phyloP scores from a whole-genome alignment of 495 filamentous ascomycete genomes.

The Penicillium flavigenum region DNA sequence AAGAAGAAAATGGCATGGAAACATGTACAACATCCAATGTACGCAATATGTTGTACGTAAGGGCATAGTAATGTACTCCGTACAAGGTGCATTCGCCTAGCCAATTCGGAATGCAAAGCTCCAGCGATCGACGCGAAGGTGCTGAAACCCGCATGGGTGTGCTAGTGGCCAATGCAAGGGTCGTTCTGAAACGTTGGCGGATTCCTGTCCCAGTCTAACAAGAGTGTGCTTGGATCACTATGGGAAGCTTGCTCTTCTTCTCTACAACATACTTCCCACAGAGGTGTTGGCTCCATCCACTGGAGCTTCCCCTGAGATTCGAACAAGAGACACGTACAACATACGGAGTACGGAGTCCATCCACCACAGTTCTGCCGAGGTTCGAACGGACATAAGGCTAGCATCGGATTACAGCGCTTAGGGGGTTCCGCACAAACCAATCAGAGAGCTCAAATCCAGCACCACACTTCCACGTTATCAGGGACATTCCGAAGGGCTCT shows the following conservation, averaged over 20 bases:
- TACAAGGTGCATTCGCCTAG: constrained; percentile 12
- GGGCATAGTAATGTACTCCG: constrained; percentile 6
- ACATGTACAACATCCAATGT: neutral
- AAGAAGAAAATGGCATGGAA: neutral
- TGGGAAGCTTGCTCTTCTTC: neutral
- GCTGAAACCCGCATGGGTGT: constrained; percentile 25
- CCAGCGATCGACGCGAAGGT: constrained; percentile 23
- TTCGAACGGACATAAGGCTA: neutral
- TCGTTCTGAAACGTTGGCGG: constrained; percentile 28
- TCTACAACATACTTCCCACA: neutral
- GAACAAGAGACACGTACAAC: neutral
- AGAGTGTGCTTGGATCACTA: constrained; percentile 2
- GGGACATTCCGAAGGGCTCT: neutral
- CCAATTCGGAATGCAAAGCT: constrained; percentile 14
- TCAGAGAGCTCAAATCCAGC: neutral
- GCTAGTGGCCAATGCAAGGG: constrained; percentile 17
- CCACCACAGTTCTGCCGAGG: neutral
- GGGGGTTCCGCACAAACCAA: constrained; percentile 10
- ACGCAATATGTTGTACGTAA: neutral
- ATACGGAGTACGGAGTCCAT: neutral
- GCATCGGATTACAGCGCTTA: constrained; percentile 8
- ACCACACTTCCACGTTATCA: neutral
- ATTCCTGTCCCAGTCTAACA: constrained; percentile 15
- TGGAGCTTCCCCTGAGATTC: neutral
- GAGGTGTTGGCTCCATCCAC: neutral